A percentile compares a stretch with the other conserved stretches of the same genome.
These are phyloP conservation scores for Tephrocybe sp. DNA, from an alignment of 768 basidiomycete species.

Conservation along the genomic window DNA sequence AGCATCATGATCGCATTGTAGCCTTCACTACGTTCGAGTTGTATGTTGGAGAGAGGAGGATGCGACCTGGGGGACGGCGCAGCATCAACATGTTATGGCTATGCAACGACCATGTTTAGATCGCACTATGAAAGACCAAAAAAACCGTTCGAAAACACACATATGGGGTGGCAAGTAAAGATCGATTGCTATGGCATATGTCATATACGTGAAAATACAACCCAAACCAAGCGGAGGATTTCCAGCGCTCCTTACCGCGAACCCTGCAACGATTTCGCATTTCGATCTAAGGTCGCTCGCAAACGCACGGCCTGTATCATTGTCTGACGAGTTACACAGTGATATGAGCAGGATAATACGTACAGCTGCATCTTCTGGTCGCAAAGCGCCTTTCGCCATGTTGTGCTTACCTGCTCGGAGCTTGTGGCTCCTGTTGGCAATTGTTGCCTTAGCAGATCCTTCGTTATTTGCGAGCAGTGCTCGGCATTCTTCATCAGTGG, in stretches of 20 bases:
- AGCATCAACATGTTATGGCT: slow-evolving; percentile 16
- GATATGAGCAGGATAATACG: slow-evolving; percentile 23
- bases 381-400: slow-evolving; percentile 84
- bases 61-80: slow-evolving; percentile 8
- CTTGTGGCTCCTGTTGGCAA: slow-evolving; percentile 46
- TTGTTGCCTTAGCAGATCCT: slow-evolving; percentile 38
- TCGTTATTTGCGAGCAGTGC: slow-evolving; percentile 52
- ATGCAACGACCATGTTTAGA: slow-evolving; percentile 16
- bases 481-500: slow-evolving; percentile 73
- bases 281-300: slow-evolving; percentile 62
- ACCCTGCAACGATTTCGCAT: slow-evolving; percentile 38
- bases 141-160: slow-evolving; percentile 16
- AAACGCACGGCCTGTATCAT: slow-evolving; percentile 61
- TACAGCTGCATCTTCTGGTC: slow-evolving; percentile 83
- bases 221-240: neutral
- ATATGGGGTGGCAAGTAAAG: neutral
- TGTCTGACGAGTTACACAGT: neutral
- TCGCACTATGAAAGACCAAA: slow-evolving; percentile 15
- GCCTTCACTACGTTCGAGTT: slow-evolving; percentile 3
- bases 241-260: slow-evolving; percentile 17
- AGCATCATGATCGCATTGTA: slow-evolving; percentile 28
- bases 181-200: neutral
- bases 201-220: neutral
- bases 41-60: slow-evolving; percentile 9
- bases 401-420: slow-evolving; percentile 75